Base-by-base conservation (phyloP, 2,329 filamentous ascomycete genomes). In the Rugonectria rugulosa region DNA sequence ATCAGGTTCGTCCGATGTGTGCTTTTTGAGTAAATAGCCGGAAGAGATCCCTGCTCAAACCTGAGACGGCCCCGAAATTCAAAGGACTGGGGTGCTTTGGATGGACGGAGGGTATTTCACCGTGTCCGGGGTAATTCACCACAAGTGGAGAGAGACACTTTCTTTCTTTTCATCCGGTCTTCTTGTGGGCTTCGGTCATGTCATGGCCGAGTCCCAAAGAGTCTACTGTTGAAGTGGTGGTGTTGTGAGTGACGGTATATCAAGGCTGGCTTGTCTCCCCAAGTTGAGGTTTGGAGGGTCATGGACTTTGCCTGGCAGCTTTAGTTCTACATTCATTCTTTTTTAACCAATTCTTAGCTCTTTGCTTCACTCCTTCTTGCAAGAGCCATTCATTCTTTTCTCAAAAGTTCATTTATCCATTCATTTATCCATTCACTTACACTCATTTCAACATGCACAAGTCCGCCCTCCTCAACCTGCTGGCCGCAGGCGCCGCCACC, bases 51-150 rank as follows among this genome's bases (percentile, higher is more conserved):
- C 40, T 51, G 41, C 27, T 20, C 34, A 49, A 31, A 65, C 64
- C 62, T 67, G 64, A 67, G 64, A 67, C 64, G 50, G 38, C 26
- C 52, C 62, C 64, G 64, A 66, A 57, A 64, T 63, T 47, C 44
- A 7, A 14, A 44, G 58, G 58, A 47, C 32, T 19, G 19, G 40
- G 53, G 20, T 40, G 34, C 31, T 49, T 37, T 40, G 26, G 54
- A 60, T 45, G 62, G 62, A 65, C 54, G 64, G 64, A 67, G 38
- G n/a, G 15, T 55, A 58, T 63, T 66, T 65, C 12, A 23, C 64
- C 64, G 64, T n/a, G n/a, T 48, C 37, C 53, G 62, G 55, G 54
- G 50, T 34, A 27, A 21, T 31, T 12, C 3, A 11, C n/a, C 6
- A 11, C 41, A 44, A 44, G 32, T 29, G 21, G 36, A 21, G 45